phyloP scores from a whole-genome alignment of 768 basidiomycete species.

The Guyanaporus albipodus region DNA sequence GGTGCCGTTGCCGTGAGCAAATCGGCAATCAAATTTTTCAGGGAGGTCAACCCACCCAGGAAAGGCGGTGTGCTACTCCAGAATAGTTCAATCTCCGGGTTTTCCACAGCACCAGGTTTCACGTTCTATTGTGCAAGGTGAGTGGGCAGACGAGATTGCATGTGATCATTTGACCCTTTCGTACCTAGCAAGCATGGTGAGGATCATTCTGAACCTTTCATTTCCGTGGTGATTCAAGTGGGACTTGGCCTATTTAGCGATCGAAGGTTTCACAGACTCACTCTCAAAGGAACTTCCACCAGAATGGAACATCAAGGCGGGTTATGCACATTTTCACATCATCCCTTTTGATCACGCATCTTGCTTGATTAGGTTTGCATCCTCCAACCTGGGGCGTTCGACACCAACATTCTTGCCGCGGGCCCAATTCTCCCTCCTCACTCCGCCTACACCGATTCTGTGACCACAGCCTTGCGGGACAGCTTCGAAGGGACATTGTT shows the following conservation, averaged over 20 bases:
- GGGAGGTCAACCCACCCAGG: constrained; percentile 27
- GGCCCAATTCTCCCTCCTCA: constrained; percentile 3
- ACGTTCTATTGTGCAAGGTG: constrained; percentile 10
- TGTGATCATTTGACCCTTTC: neutral
- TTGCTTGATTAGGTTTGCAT: constrained; percentile 11
- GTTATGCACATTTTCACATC: neutral
- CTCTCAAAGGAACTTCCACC: constrained; percentile 10
- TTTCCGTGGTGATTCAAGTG: neutral
- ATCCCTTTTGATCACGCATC: too few species aligned
- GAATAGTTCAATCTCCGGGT: constrained; percentile 6
- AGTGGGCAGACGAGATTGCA: neutral
- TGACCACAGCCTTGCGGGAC: neutral
- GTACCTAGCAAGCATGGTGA: constrained; percentile 15
- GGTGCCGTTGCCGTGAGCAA: constrained; percentile 16
- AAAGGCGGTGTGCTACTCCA: constrained; percentile 13
- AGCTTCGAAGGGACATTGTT: neutral
- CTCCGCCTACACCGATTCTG: constrained; percentile 7
- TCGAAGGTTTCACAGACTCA: constrained; percentile 11
- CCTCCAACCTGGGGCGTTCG: constrained; percentile 18
- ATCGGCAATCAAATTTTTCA: constrained; percentile 28
- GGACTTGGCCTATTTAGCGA: constrained; percentile 1
- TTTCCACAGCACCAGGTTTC: neutral
- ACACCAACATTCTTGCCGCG: constrained; percentile 6
- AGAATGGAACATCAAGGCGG: constrained; percentile 20
- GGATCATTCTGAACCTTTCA: neutral